Conservation (phyloP, 495 filamentous ascomycete genomes). For the Penicillium riverlandense region DNA sequence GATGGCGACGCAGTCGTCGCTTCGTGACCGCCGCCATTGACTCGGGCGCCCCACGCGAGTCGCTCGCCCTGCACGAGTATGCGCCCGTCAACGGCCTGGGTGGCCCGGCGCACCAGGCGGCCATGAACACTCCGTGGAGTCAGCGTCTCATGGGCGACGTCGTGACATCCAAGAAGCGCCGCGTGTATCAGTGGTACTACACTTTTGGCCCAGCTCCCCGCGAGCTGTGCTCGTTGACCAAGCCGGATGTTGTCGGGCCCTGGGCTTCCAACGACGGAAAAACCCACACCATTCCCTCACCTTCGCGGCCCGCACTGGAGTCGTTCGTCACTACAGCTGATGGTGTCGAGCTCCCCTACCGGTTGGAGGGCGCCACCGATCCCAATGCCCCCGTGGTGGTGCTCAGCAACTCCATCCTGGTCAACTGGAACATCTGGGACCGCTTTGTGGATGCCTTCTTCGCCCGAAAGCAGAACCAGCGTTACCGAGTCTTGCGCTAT, state of each 20-base stretch:
- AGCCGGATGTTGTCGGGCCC: constrained; percentile 25
- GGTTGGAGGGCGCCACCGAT: constrained; percentile 63
- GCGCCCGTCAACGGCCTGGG: constrained; percentile 54
- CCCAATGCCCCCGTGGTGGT: constrained; percentile 61
- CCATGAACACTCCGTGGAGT: constrained; percentile 51
- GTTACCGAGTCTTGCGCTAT: constrained; percentile 66
- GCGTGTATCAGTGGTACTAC: constrained; percentile 66
- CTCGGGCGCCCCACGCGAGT: constrained; percentile 42
- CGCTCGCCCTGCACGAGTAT: constrained; percentile 65
- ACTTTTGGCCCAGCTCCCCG: constrained; percentile 67
- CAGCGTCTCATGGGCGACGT: constrained; percentile 48
- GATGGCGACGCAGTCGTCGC: constrained; percentile 64
- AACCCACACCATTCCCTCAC: constrained; percentile 43
- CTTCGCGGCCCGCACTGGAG: constrained; percentile 48
- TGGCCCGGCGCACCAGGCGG: constrained; percentile 55
- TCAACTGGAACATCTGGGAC: constrained; percentile 70
- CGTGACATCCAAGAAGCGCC: constrained; percentile 46
- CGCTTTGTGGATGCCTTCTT: constrained; percentile 55
- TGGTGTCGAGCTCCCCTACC: constrained; percentile 59
- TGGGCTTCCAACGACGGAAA: constrained; percentile 49
- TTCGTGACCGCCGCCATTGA: constrained; percentile 54
- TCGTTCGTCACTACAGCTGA: constrained; percentile 62
- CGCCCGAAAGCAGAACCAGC: constrained; percentile 46
- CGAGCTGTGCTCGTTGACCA: constrained; percentile 47
- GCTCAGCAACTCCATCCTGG: constrained; percentile 69